Evolutionary conservation across 2,329 filamentous ascomycete genomes (phyloP).

Genomic region (Lecanicillium sp.): DNA sequence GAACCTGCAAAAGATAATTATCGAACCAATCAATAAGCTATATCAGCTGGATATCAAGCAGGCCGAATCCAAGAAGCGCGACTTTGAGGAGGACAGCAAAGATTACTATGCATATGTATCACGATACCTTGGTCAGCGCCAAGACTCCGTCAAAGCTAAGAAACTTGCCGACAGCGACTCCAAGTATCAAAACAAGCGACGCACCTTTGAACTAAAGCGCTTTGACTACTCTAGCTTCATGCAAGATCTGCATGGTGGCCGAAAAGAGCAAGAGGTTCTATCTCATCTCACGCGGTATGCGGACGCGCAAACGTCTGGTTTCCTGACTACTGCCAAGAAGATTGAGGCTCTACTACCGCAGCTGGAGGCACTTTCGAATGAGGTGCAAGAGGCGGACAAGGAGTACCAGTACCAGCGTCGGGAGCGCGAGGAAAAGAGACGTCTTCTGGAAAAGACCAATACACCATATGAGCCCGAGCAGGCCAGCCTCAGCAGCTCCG

Average conservation of each 20-base stretch:
- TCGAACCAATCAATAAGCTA: conserved; percentile 84
- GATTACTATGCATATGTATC: conserved; percentile 96
- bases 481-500: conserved; percentile 31
- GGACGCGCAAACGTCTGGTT: conserved; percentile 78
- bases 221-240: conserved; percentile 99
- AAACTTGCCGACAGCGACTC: conserved; percentile 91
- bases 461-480: conserved; percentile 65
- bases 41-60: conserved; percentile 97
- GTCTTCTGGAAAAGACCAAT: conserved; percentile 82
- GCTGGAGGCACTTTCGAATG: conserved; percentile 76
- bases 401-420: conserved; percentile 92
- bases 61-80: conserved; percentile 91
- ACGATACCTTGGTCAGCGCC: conserved; percentile 89
- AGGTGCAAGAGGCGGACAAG: conserved; percentile 91
- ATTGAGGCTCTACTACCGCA: conserved; percentile 83
- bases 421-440: conserved; percentile 91
- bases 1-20: conserved; percentile 87
- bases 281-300: conserved; percentile 93
- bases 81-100: conserved; percentile 97
- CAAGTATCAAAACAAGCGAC: conserved; percentile 90
- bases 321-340: conserved; percentile 75
- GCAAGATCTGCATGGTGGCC: conserved; percentile 97
- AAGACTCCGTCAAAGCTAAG: conserved; percentile 95
- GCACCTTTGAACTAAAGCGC: conserved; percentile 92
- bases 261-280: conserved; percentile 94